Base-by-base conservation (phyloP, 2,329 filamentous ascomycete species). In the Nigrospora oryzae region DNA sequence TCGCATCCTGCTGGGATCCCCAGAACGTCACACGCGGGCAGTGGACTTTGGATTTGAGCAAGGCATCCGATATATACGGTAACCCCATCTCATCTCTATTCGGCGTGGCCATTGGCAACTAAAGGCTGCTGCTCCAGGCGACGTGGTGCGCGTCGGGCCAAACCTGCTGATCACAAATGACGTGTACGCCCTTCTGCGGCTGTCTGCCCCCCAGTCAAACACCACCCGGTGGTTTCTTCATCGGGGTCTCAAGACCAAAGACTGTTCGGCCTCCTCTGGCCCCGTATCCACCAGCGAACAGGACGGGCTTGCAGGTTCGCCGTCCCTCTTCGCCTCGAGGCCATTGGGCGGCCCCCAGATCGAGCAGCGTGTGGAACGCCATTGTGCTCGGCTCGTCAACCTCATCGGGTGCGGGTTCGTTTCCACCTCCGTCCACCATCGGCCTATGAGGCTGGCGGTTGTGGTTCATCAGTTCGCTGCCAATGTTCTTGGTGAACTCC, bases 401-500 rank as follows among this genome's bases (percentile, higher is more conserved):
- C 55, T 71, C 6, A 63, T 73, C 38, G 54, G 60, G 35, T 49
- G 46, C 12, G 65, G 65, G 44, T 70, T 68, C 43, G 51, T 61
- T 15, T 58, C 59, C 2, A 60, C 43, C 13, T 48, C 61, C 10
- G 30, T 15, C 2, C 35, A 52, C 1, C 51, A 50, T 35, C 48
- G 45, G 12, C 51, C 50, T 1, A 55, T 71, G 47, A 65, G 72
- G 44, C 51, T 71, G 11, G 64, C 63, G 11, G 49, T 51, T 7
- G 60, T 61, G 23, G 60, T 65, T 5, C 62, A 64, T 13, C 68
- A 61, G 54, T 68, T 73, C 45, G 64, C 68, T 1, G 57, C 73
- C 7, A 70, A 73, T 46, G 65, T 71, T 7, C 63, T 74, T 33
- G 65, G 63, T 16, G 62, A 68, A 36, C 46, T 74, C 30, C 64